A percentile compares a stretch with the other conserved stretches of the same genome.
Evolutionary conservation across 2,329 filamentous ascomycete species (phyloP).

Genomic region (Sphaerulina vaccinii): DNA sequence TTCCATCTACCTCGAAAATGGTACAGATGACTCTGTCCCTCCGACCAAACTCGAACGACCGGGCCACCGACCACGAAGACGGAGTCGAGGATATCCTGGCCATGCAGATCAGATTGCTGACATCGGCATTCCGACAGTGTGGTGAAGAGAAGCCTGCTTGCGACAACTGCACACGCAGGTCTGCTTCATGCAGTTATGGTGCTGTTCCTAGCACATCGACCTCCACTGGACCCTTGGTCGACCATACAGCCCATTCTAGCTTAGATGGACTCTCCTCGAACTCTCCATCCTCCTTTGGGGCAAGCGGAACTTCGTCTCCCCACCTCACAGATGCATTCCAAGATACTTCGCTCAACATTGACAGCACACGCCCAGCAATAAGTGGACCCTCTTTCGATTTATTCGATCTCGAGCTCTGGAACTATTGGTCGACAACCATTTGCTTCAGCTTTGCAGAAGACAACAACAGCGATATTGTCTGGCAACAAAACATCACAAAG

Average conservation of each 20-base stretch:
- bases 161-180: conserved; percentile 21
- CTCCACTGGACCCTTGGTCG: neutral
- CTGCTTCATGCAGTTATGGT: conserved; percentile 19
- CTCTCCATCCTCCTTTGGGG: conserved; percentile 5
- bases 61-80: neutral
- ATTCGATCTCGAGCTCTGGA: conserved; percentile 24
- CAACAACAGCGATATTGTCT: conserved; percentile 11
- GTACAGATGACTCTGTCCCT: neutral
- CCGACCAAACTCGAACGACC: neutral
- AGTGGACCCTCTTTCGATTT: conserved; percentile 16
- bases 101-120: conserved; percentile 12
- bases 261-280: neutral
- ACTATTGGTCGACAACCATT: conserved; percentile 21
- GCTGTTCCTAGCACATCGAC: neutral
- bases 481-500: conserved; percentile 14
- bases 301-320: neutral
- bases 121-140: conserved; percentile 18
- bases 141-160: conserved; percentile 25
- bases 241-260: neutral
- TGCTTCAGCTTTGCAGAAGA: conserved; percentile 17
- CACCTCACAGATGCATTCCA: neutral
- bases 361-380: no score
- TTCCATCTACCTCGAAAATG: neutral
- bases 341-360: conserved; percentile 2
- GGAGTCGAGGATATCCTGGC: neutral